Evolutionary conservation across 1,284 basidiomycete genomes (phyloP), one percentile per base, ranked within the genome.

Genomic region (Ustilago lituana): DNA sequence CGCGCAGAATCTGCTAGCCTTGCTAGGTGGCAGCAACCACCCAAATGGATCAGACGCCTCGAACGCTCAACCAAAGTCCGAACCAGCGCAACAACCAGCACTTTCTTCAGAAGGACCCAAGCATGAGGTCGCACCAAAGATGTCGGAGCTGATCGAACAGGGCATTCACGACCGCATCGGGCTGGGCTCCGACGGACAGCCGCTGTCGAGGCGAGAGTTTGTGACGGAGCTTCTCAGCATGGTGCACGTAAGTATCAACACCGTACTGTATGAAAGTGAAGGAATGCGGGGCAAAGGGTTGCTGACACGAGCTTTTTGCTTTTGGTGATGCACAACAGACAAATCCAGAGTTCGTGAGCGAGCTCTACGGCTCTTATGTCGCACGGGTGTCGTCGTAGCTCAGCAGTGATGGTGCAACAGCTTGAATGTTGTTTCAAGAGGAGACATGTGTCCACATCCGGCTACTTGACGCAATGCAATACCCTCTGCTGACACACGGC

Each of bases 161-260:
- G 81, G 59, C 82, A 58, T 67, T 11, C 85, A 85, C 63, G 77
- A 75, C 9, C 82, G 83, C 52, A 81, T 77, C 49, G 79, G 76
- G 9, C 36, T 69, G 3, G 60, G 51, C 17, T 64, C 63, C 53
- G 79, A 77, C 53, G 79, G 78, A 76, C 83, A 73, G 65, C 81
- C 76, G 74, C 82, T 83, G 76, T 84, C 77, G 45, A 85, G 85
- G 76, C 88, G 87, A 48, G 87, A 87, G 40, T 91, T 91, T 78
- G 85, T 90, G 29, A 84, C 85, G 50, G 87, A 90, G 77, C 83
- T 91, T 50, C 81, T 90, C 73, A 87, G 86, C 23, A 83, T 91
- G 72, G 86, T 91, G 55, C 88, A 90, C 80, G 89, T 91, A 55
- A 77, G 88, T 85, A 31, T 35, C 33, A 29, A n/a, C 26, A 4